A percentile compares a stretch with the other conserved stretches of the same genome.
Evolutionary conservation across 1,139 yeast species (phyloP).

Genomic region (Groenewaldozyma auringiensis): DNA sequence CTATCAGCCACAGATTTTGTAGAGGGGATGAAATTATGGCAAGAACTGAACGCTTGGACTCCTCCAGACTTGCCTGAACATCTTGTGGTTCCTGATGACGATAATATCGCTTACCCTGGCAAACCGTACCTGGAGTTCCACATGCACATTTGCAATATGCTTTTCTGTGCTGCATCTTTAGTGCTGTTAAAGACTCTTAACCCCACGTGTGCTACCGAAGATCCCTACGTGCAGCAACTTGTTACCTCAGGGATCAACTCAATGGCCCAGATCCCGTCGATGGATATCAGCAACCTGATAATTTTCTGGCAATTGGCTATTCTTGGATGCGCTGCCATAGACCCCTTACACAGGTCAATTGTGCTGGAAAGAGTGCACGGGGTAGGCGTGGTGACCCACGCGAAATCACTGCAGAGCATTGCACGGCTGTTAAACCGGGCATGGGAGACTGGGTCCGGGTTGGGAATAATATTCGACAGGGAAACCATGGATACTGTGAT

Average conservation of each 20-base stretch:
- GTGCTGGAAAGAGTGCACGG: background rate
- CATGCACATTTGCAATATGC: slow-evolving; percentile 1
- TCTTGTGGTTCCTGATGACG: background rate
- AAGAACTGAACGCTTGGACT: background rate
- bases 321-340: background rate
- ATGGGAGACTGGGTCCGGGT: background rate
- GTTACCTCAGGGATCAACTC: background rate
- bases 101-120: background rate
- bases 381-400: background rate
- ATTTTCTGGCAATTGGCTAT: background rate
- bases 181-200: background rate
- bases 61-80: background rate
- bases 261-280: background rate
- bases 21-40: background rate
- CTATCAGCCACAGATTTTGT: background rate
- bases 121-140: background rate
- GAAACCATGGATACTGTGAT: background rate
- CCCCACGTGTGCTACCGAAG: background rate
- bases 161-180: background rate
- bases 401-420: background rate
- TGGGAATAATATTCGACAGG: background rate
- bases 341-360: background rate
- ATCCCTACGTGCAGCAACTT: background rate
- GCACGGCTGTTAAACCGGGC: background rate
- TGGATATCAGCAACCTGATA: background rate